Conservation (phyloP, 345 rosid genomes). For the Citrus sp. region DNA sequence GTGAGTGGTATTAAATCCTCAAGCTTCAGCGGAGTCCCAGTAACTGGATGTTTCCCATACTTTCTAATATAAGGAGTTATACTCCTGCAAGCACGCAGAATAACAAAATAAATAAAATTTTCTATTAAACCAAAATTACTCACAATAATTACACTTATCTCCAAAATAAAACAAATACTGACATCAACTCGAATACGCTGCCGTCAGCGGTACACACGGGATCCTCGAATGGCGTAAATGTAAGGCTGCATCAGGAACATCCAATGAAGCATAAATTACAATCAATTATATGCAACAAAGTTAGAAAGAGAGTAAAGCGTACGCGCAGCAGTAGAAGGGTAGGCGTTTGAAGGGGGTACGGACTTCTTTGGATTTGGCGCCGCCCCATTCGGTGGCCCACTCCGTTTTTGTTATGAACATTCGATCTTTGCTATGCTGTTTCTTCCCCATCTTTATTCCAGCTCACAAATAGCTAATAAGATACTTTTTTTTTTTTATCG, state of each 20-base stretch:
- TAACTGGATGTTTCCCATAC: conserved; percentile 83
- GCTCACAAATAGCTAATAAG: not conserved
- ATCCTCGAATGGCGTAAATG: conserved; percentile 77
- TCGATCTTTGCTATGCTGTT: conserved; percentile 96
- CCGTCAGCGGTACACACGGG: conserved; percentile 85
- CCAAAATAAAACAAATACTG: conserved; percentile 20
- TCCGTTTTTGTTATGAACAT: conserved; percentile 94
- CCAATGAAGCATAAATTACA: not conserved
- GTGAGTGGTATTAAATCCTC: conserved; percentile 70
- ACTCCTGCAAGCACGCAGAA: conserved; percentile 41
- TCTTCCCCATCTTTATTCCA: conserved; percentile 72
- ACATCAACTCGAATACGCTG: conserved; percentile 86
- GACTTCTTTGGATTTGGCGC: conserved; percentile 80
- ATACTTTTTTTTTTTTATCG: not conserved
- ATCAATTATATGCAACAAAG: not conserved
- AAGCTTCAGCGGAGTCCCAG: conserved; percentile 67
- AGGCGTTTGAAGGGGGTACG: conserved; percentile 85
- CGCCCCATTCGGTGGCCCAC: conserved; percentile 99
- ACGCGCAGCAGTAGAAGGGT: conserved; percentile 99
- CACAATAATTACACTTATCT: not conserved
- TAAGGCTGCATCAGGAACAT: conserved; percentile 56
- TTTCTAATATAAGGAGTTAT: conserved; percentile 82
- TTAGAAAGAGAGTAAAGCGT: conserved; percentile 9
- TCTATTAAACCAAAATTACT: not conserved
- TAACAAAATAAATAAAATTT: not conserved